phyloP scores from a whole-genome alignment of 2,329 filamentous ascomycete species.

The Beauveria asiatica region DNA sequence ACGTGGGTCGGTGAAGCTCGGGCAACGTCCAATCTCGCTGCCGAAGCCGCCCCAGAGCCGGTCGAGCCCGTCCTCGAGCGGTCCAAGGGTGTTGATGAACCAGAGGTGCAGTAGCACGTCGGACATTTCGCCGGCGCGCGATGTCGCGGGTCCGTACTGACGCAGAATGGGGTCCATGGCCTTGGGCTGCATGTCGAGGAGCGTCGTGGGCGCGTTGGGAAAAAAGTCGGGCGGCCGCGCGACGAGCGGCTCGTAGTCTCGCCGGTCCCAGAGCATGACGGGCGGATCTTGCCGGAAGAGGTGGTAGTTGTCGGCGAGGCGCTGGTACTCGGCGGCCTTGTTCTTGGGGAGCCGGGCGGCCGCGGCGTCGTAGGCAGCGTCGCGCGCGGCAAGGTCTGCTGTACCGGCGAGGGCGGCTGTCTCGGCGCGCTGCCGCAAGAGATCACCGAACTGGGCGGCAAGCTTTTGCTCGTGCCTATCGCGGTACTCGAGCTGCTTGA shows the following conservation, averaged over 20 bases:
- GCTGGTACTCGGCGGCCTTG: constrained; percentile 27
- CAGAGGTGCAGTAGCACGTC: constrained; percentile 36
- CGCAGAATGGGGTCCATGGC: constrained; percentile 40
- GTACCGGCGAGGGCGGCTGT: constrained; percentile 16
- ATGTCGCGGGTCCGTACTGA: constrained; percentile 31
- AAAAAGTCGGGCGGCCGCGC: constrained; percentile 55
- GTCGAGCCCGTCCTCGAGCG: constrained; percentile 38
- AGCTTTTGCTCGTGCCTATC: constrained; percentile 18
- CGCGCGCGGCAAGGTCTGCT: constrained; percentile 19
- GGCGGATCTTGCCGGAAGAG: constrained; percentile 36
- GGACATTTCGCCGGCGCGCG: constrained; percentile 40
- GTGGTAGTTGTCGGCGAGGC: constrained; percentile 45
- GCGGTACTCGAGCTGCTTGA: constrained; percentile 22
- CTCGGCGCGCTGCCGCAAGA: constrained; percentile 26
- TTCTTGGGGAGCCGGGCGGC: constrained; percentile 27
- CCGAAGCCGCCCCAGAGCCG: constrained; percentile 51
- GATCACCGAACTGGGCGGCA: constrained; percentile 18
- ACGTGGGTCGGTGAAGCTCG: constrained; percentile 37
- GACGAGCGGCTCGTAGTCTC: constrained; percentile 60
- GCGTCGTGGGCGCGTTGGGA: constrained; percentile 46
- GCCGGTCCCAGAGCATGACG: constrained; percentile 60
- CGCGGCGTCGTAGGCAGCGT: constrained; percentile 26
- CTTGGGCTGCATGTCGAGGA: constrained; percentile 62
- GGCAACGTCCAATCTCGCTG: constrained; percentile 41
- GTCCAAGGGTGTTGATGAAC: constrained; percentile 37